Percentiles rank a stretch among this genome's conserved stretches.
phyloP scores from a whole-genome alignment of 2,329 filamentous ascomycete species.

The Plenodomus biglobosus region DNA sequence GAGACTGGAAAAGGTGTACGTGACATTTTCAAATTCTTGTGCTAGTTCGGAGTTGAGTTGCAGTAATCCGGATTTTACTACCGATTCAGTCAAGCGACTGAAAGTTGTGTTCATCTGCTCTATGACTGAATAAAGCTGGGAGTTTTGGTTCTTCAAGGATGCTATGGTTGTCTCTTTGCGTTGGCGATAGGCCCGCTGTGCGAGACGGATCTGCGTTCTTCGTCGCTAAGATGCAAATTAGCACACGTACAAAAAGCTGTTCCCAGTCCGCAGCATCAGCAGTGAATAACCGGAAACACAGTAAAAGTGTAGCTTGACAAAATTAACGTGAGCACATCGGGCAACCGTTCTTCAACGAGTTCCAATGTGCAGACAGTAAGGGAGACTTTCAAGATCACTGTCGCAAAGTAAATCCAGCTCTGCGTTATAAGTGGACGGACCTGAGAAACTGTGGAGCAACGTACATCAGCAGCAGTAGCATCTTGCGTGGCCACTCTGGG shows the following conservation, averaged over 20 bases:
- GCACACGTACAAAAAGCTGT: not conserved
- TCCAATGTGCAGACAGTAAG: too few relatives aligned
- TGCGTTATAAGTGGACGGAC: not conserved
- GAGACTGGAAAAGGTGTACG: slow-evolving; percentile 60
- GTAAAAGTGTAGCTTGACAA: not conserved
- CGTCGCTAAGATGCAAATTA: slow-evolving; percentile 60
- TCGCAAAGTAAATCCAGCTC: not conserved
- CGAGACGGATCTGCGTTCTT: slow-evolving; percentile 82
- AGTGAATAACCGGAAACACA: not conserved
- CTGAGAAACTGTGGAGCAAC: slow-evolving; percentile 39
- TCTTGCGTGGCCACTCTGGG: slow-evolving; percentile 76
- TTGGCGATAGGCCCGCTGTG: slow-evolving; percentile 80
- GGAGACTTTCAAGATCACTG: not conserved
- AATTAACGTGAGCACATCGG: too few relatives aligned
- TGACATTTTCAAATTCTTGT: slow-evolving; percentile 59
- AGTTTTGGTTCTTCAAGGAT: slow-evolving; percentile 69
- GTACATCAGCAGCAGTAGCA: slow-evolving; percentile 75
- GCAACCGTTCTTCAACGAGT: too few relatives aligned
- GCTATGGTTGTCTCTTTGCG: slow-evolving; percentile 82
- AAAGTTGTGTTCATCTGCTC: slow-evolving; percentile 75
- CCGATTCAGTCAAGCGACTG: slow-evolving; percentile 64
- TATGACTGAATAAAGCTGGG: slow-evolving; percentile 68
- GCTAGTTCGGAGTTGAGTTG: slow-evolving; percentile 60
- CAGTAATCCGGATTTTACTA: slow-evolving; percentile 60
- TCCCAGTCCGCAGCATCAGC: not conserved